These are phyloP conservation scores for Phoma sp. DNA, from an alignment of 2,329 filamentous ascomycete species.

Conservation along the genomic window DNA sequence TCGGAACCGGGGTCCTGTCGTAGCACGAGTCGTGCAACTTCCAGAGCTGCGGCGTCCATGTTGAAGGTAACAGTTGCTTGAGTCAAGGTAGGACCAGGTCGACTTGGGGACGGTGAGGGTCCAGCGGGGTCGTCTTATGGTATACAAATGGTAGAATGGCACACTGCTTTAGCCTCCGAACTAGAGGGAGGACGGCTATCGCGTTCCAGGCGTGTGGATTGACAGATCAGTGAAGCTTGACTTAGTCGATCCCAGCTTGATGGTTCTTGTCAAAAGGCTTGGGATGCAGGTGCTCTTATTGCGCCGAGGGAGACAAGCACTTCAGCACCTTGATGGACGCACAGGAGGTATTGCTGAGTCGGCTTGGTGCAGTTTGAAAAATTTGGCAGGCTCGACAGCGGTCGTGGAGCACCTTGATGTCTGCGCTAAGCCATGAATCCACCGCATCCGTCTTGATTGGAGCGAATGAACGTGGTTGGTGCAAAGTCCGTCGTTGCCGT, in stretches of 20 bases:
- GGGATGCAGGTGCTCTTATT: slow-evolving; percentile 16
- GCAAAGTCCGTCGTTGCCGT: slow-evolving; percentile 10
- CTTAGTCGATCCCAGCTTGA: slow-evolving; percentile 15
- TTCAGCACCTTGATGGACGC: slow-evolving; percentile 29
- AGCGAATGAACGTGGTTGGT: slow-evolving; percentile 15
- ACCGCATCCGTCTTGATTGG: slow-evolving; percentile 12
- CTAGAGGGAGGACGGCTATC: neutral
- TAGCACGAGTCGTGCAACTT: slow-evolving; percentile 37
- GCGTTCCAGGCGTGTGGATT: slow-evolving; percentile 1
- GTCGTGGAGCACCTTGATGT: slow-evolving; percentile 31
- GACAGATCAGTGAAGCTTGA: slow-evolving; percentile 5
- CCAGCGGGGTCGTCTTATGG: slow-evolving; percentile 5
- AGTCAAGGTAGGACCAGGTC: neutral
- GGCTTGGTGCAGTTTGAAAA: slow-evolving; percentile 19
- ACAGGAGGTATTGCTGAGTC: slow-evolving; percentile 10
- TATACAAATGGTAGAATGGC: neutral
- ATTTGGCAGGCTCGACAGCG: slow-evolving; percentile 7
- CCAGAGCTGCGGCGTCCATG: slow-evolving; percentile 28
- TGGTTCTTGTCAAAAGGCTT: slow-evolving; percentile 18
- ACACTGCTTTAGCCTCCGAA: neutral
- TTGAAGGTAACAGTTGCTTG: neutral
- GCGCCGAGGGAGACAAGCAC: slow-evolving; percentile 19
- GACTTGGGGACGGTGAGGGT: neutral
- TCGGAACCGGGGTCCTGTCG: slow-evolving; percentile 25
- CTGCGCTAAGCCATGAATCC: slow-evolving; percentile 22